These are phyloP conservation scores for Ceratobasidium sp. DNA, from an alignment of 1,284 basidiomycete genomes.

Conservation along the genomic window DNA sequence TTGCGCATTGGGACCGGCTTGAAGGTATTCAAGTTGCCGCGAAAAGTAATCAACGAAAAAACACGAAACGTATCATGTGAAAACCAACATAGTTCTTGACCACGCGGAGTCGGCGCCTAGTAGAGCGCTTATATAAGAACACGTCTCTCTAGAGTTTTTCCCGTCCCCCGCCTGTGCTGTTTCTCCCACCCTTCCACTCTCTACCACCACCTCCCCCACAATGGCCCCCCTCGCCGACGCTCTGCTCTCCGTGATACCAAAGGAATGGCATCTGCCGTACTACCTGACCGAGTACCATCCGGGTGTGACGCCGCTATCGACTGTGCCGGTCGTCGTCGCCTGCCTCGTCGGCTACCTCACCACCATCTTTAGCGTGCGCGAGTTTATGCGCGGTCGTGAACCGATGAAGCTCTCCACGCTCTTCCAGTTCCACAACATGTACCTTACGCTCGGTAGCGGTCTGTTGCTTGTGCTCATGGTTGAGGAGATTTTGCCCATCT, in stretches of 20 bases:
- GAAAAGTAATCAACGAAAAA: constrained; percentile 4
- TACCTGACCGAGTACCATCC: constrained; percentile 73
- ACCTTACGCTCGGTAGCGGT: constrained; percentile 60
- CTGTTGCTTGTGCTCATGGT: constrained; percentile 62
- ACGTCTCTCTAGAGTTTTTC: constrained; percentile 32
- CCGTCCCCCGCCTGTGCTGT: constrained; percentile 7
- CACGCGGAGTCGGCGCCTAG: constrained; percentile 36
- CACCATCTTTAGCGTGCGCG: constrained; percentile 86
- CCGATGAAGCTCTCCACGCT: constrained; percentile 82
- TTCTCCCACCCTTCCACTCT: constrained; percentile 28
- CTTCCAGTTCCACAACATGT: constrained; percentile 79
- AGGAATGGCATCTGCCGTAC: constrained; percentile 58
- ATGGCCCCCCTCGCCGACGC: constrained; percentile 66
- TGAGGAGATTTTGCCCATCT: constrained; percentile 60
- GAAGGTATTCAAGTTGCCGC: constrained; percentile 11
- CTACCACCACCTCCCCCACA: constrained; percentile 27
- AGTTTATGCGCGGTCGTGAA: constrained; percentile 80
- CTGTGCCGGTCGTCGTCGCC: constrained; percentile 71
- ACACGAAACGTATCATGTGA: constrained; percentile 18
- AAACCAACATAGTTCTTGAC: background rate
- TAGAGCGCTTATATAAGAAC: constrained; percentile 18
- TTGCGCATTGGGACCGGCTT: constrained; percentile 16
- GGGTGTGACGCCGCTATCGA: constrained; percentile 82
- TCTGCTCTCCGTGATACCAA: constrained; percentile 61
- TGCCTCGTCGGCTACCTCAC: constrained; percentile 83